These are phyloP conservation scores for Cytospora leucostoma DNA, from an alignment of 2,329 filamentous ascomycete genomes.

Conservation along the genomic window DNA sequence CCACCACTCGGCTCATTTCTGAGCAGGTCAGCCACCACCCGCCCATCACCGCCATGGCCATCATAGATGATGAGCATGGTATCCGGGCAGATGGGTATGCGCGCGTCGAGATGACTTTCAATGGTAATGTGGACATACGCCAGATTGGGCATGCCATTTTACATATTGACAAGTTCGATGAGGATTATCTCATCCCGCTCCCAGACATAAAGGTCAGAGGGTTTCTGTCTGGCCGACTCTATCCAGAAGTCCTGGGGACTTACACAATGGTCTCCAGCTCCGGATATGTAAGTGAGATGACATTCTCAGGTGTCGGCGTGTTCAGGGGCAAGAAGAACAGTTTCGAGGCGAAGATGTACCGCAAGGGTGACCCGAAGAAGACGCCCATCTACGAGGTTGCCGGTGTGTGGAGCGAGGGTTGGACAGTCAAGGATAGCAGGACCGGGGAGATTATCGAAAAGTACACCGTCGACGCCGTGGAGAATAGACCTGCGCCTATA, in stretches of 20 bases:
- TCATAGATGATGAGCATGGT: conserved; percentile 44
- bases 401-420: conserved; percentile 48
- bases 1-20: conserved; percentile 40
- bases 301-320: conserved; percentile 49
- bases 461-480: conserved; percentile 41
- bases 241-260: conserved; percentile 50
- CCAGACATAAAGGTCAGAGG: conserved; percentile 52
- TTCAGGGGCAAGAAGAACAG: conserved; percentile 48
- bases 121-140: conserved; percentile 50
- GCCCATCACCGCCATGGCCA: conserved; percentile 55
- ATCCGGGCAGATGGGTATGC: conserved; percentile 54
- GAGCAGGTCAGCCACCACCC: conserved; percentile 58
- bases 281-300: conserved; percentile 49
- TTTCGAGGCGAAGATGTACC: conserved; percentile 47
- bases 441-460: conserved; percentile 39
- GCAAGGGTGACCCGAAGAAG: conserved; percentile 40
- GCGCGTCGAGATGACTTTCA: conserved; percentile 54
- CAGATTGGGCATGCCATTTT: conserved; percentile 53
- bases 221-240: conserved; percentile 48
- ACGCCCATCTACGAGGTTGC: conserved; percentile 41
- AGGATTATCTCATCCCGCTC: conserved; percentile 52
- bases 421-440: conserved; percentile 38
- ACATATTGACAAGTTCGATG: conserved; percentile 50
- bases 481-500: conserved; percentile 38
- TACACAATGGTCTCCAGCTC: conserved; percentile 49